A percentile compares a stretch with the other conserved stretches of the same genome.
phyloP scores from a whole-genome alignment of 169 alveolate genomes.

The Babesia microti region DNA sequence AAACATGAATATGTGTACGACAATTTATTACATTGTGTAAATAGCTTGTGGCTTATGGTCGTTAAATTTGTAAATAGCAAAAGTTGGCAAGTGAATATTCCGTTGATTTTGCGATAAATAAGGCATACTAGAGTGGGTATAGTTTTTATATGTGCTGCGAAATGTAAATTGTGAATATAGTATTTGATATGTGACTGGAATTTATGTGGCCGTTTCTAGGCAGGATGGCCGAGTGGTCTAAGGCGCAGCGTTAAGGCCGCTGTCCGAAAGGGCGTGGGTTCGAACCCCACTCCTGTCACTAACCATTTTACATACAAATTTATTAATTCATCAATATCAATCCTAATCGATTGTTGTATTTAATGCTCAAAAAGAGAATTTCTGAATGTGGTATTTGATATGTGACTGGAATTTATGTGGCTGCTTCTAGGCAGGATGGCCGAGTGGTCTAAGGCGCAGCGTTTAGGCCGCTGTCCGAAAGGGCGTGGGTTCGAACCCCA shows the following conservation, averaged over 20 bases:
- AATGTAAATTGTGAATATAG: too few relatives aligned
- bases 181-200: too few relatives aligned
- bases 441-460: slow-evolving; percentile 99
- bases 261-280: slow-evolving; percentile 99
- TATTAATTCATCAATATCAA: not conserved
- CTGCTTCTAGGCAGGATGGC: slow-evolving; percentile 76
- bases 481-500: slow-evolving; percentile 99
- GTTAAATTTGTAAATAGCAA: too few relatives aligned
- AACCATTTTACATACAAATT: slow-evolving; percentile 1
- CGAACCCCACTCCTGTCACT: slow-evolving; percentile 98
- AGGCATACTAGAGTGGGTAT: too few relatives aligned
- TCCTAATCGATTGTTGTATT: not conserved
- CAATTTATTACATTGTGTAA: too few relatives aligned
- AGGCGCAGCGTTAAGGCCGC: slow-evolving; percentile 99
- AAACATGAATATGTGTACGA: too few relatives aligned
- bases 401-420: too few relatives aligned
- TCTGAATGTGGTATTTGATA: not conserved
- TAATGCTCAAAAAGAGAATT: not conserved
- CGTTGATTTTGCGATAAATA: too few relatives aligned
- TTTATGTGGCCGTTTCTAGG: too few relatives aligned
- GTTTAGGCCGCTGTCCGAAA: slow-evolving; percentile 97
- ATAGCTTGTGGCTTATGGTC: too few relatives aligned
- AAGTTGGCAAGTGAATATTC: too few relatives aligned
- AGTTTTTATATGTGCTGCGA: too few relatives aligned
- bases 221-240: slow-evolving; percentile 96